phyloP scores from a whole-genome alignment of 2,329 filamentous ascomycete genomes.

The Ploettnerulaceae sp. region DNA sequence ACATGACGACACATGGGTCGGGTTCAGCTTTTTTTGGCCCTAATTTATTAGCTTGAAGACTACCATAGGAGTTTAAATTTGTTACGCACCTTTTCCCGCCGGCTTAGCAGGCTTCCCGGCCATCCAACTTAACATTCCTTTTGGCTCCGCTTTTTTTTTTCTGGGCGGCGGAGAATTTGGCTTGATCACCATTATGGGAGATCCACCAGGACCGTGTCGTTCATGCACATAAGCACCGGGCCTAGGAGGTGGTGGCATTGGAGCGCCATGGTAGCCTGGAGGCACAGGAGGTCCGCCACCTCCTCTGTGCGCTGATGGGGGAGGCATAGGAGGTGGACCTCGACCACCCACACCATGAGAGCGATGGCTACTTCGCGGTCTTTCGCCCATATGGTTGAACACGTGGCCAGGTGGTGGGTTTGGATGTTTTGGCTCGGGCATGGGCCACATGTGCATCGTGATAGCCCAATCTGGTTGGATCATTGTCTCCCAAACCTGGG shows the following conservation, averaged over 20 bases:
- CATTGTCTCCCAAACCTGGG: conserved; percentile 75
- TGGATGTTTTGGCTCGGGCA: conserved; percentile 41
- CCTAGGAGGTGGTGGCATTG: conserved; percentile 8
- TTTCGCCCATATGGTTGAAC: conserved; percentile 7
- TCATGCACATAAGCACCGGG: conserved; percentile 4
- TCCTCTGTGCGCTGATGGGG: conserved; percentile 15
- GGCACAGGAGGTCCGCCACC: conserved; percentile 15
- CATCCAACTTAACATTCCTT: conserved; percentile 29
- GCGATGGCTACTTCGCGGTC: conserved; percentile 12
- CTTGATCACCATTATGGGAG: conserved; percentile 21
- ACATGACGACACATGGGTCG: conserved; percentile 25
- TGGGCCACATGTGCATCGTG: conserved; percentile 64
- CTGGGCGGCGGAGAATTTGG: conserved; percentile 6
- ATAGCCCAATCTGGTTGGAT: conserved; percentile 72
- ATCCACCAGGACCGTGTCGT: conserved; percentile 10
- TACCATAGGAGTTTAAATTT: background rate
- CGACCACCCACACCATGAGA: conserved; percentile 13
- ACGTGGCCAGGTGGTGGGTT: conserved; percentile 19
- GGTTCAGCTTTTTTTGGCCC: conserved; percentile 31
- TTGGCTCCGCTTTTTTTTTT: conserved; percentile 18
- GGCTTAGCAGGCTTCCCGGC: conserved; percentile 26
- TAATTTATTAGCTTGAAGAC: conserved; percentile 14
- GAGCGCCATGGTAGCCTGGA: conserved; percentile 7
- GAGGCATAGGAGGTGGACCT: conserved; percentile 14
- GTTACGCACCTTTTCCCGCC: conserved; percentile 29